phyloP scores from a whole-genome alignment of 208 protist species.

The Herpetomonas samuelpessoai region DNA sequence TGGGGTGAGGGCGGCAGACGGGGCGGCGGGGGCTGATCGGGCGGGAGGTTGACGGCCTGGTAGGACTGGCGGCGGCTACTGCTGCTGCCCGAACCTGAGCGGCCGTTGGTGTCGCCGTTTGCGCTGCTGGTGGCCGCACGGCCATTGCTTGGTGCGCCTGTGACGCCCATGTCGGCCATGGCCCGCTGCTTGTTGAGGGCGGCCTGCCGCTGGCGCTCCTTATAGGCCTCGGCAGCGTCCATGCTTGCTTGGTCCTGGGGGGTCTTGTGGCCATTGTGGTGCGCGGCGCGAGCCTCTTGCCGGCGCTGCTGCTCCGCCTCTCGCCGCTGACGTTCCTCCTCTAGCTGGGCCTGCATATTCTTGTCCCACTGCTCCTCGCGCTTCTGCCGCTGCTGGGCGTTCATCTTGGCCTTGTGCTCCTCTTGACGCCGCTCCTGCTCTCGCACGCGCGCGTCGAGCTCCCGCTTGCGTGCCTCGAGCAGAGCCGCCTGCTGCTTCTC shows the following conservation, averaged over 20 bases:
- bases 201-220: constrained; percentile 78
- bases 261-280: constrained; percentile 16
- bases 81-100: not conserved
- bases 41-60: constrained; percentile 4
- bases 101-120: not conserved
- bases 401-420: constrained; percentile 41
- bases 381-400: constrained; percentile 39
- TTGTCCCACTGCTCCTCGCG: constrained; percentile 79
- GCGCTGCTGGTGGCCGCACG: not conserved
- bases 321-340: constrained; percentile 22
- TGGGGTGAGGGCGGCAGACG: constrained; percentile 22
- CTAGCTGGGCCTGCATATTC: constrained; percentile 53
- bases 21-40: constrained; percentile 37
- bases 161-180: constrained; percentile 7
- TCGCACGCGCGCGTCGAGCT: constrained; percentile 57
- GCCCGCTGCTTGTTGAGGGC: constrained; percentile 71
- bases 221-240: constrained; percentile 50
- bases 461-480: constrained; percentile 43
- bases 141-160: not conserved
- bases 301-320: constrained; percentile 22
- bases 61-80: not conserved
- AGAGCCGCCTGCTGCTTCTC: constrained; percentile 55
- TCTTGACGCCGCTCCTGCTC: constrained; percentile 53
- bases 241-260: constrained; percentile 12
- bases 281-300: constrained; percentile 16